Conservation (phyloP, 306 rosid genomes). For the Ormosia emarginata region DNA sequence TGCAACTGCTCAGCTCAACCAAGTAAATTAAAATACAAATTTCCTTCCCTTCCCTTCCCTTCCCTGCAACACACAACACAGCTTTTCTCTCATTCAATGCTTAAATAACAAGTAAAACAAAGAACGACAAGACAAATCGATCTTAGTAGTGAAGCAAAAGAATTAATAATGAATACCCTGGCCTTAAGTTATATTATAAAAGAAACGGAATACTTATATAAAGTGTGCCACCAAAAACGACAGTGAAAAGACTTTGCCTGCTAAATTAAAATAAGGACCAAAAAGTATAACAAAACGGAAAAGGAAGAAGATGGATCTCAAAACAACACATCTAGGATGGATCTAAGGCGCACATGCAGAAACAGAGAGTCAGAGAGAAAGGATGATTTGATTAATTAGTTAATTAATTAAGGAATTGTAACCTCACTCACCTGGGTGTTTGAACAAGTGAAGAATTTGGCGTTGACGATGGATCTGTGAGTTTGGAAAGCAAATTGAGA, state of each 20-base stretch:
- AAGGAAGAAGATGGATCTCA: not conserved
- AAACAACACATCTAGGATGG: not conserved
- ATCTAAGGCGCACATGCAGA: not conserved
- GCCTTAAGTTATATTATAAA: no score
- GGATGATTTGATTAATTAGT: no score
- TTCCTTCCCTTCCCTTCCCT: constrained; percentile 19
- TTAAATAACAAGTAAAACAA: not conserved
- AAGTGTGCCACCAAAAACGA: constrained; percentile 23
- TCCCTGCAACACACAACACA: constrained; percentile 26
- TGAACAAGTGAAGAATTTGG: not conserved
- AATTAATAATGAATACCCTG: not conserved
- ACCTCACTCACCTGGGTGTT: no score
- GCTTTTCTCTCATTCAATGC: not conserved
- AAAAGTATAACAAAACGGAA: not conserved
- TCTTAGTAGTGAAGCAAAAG: constrained; percentile 30
- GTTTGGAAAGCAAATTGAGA: not conserved
- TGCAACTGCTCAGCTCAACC: not conserved
- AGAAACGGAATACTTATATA: no score
- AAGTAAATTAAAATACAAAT: not conserved
- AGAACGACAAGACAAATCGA: not conserved
- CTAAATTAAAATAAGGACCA: not conserved
- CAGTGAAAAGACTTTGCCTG: not conserved
- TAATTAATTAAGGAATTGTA: no score
- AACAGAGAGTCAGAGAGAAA: no score
- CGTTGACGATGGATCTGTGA: not conserved